Evolutionary conservation across 495 filamentous ascomycete genomes (phyloP).

Genomic region (Lophiostoma macrostomum): DNA sequence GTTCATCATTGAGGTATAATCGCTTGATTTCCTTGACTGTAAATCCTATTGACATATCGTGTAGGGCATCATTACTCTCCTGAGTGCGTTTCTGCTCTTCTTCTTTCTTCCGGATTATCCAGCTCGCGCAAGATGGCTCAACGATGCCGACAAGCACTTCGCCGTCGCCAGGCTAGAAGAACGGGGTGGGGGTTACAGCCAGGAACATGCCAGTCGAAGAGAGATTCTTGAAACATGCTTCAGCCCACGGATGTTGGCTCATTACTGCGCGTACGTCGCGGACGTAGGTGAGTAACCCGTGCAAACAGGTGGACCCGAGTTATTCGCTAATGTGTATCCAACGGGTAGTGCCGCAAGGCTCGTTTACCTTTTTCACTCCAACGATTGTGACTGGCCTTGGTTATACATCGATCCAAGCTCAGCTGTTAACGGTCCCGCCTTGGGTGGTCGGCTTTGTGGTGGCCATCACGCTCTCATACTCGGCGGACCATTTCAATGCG

Average conservation of each 20-base stretch:
- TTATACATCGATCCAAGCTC: conserved; percentile 11
- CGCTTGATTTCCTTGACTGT: too few species aligned
- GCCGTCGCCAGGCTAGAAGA: conserved; percentile 6
- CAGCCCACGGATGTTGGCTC: conserved; percentile 16
- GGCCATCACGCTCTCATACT: conserved; percentile 15
- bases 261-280: conserved; percentile 25
- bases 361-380: conserved; percentile 15
- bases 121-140: conserved; percentile 6
- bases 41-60: too few species aligned
- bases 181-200: conserved; percentile 25
- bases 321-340: too few species aligned
- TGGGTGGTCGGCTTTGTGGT: conserved; percentile 25
- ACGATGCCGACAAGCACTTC: conserved; percentile 1
- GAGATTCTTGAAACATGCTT: conserved; percentile 18
- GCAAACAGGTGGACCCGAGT: too few species aligned
- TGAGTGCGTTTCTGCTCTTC: neutral
- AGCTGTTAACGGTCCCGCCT: conserved; percentile 23
- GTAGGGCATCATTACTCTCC: conserved; percentile 4
- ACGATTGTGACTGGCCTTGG: conserved; percentile 15
- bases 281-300: too few species aligned
- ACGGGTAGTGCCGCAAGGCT: conserved; percentile 13
- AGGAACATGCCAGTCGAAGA: conserved; percentile 15
- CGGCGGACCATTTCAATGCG: conserved; percentile 18
- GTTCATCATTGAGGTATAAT: conserved; percentile 15
- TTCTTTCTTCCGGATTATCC: conserved; percentile 7